These are phyloP conservation scores for Tuber umbilicatum DNA, from an alignment of 495 filamentous ascomycete species.

Conservation along the genomic window DNA sequence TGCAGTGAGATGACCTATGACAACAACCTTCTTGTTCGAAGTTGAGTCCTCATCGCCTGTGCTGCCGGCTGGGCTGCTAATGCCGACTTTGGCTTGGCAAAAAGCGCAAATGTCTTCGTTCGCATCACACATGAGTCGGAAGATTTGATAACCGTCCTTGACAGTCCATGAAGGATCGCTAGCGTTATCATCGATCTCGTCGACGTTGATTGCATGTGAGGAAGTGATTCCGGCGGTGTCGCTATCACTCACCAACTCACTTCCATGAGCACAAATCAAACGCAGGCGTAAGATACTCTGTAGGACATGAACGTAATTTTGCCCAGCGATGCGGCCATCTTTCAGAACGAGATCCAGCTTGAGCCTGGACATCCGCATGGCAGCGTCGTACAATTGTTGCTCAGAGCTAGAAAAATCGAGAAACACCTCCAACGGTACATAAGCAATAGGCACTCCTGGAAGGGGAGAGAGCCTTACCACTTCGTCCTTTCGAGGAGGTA, in stretches of 20 bases:
- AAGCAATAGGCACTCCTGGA: not conserved
- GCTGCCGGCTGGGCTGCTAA: conserved; percentile 38
- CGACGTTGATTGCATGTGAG: conserved; percentile 76
- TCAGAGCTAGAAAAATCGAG: conserved; percentile 53
- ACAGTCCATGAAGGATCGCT: conserved; percentile 35
- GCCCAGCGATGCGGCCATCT: conserved; percentile 66
- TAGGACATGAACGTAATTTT: conserved; percentile 78
- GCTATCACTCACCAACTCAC: conserved; percentile 73
- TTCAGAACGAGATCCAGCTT: conserved; percentile 51
- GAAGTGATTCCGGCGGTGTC: conserved; percentile 74
- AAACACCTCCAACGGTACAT: conserved; percentile 42
- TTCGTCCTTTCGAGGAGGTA: conserved; percentile 67
- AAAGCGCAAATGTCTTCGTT: conserved; percentile 61
- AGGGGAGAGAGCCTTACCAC: conserved; percentile 47
- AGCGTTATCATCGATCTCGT: conserved; percentile 51
- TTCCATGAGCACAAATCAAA: conserved; percentile 83
- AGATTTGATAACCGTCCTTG: conserved; percentile 71
- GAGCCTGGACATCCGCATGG: conserved; percentile 51
- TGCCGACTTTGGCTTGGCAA: conserved; percentile 57
- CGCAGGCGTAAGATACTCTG: conserved; percentile 85
- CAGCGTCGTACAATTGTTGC: conserved; percentile 52
- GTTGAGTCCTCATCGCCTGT: conserved; percentile 45
- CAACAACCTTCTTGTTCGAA: conserved; percentile 53
- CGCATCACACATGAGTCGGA: conserved; percentile 71
- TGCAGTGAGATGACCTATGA: conserved; percentile 69